Evolutionary conservation across 345 rosid species (phyloP).

Genomic region (Cardamine chenopodiifolia): DNA sequence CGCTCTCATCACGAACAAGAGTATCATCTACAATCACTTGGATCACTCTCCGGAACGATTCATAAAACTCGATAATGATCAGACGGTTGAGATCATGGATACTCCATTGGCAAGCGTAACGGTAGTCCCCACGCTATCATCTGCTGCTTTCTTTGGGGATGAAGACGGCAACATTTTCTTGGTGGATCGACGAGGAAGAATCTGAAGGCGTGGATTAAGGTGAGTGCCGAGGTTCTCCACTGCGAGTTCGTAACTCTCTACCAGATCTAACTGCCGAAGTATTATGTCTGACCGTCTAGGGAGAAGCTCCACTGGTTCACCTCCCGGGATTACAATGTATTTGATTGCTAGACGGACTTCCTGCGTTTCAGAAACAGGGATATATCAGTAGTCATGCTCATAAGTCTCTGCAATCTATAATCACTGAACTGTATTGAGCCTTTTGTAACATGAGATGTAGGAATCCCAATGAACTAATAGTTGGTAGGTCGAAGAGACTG

Average conservation of each 20-base stretch:
- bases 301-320: slow-evolving; percentile 96
- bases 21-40: not conserved
- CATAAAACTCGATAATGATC: not conserved
- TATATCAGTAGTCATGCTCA: not conserved
- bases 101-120: too few relatives aligned
- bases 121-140: slow-evolving; percentile 50
- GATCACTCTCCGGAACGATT: not conserved
- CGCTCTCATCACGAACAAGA: not conserved
- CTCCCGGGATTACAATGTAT: slow-evolving; percentile 92
- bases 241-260: slow-evolving; percentile 79
- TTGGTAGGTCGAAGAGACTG: not conserved
- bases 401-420: not conserved
- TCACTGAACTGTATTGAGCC: slow-evolving; percentile 11
- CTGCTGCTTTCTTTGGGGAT: slow-evolving; percentile 32
- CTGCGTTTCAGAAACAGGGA: slow-evolving; percentile 43
- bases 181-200: slow-evolving; percentile 68
- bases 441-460: slow-evolving; percentile 3
- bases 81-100: not conserved
- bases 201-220: slow-evolving; percentile 80
- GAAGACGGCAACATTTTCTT: slow-evolving; percentile 50
- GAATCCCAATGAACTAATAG: slow-evolving; percentile 14
- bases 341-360: slow-evolving; percentile 92
- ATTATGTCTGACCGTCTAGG: slow-evolving; percentile 83
- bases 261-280: slow-evolving; percentile 87
- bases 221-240: slow-evolving; percentile 89